phyloP scores from a whole-genome alignment of 2,329 filamentous ascomycete genomes.

The Talaromyces sp. region DNA sequence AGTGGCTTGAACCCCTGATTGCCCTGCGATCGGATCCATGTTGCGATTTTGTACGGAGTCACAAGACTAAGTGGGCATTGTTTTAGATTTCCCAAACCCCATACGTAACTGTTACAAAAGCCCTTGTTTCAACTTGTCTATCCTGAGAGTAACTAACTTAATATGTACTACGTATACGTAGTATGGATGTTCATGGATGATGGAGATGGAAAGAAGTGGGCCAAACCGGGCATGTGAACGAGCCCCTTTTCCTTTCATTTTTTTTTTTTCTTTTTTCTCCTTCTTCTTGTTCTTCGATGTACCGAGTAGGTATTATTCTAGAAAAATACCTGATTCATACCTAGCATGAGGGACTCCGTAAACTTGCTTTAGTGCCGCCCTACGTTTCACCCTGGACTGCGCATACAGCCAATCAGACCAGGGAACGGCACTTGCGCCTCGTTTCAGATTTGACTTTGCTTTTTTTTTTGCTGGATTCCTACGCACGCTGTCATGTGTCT shows the following conservation, averaged over 20 bases:
- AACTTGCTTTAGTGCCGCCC: slow-evolving; percentile 3
- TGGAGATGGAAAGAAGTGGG: neutral
- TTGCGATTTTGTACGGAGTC: neutral
- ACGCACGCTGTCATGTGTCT: too few species aligned
- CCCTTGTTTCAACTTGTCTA: neutral
- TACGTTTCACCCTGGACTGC: slow-evolving; percentile 7
- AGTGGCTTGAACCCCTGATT: slow-evolving; percentile 1
- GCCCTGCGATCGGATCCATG: neutral
- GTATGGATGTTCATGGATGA: neutral
- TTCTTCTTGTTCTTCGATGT: neutral
- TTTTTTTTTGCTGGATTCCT: neutral
- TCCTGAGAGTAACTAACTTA: too few species aligned
- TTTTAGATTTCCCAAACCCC: neutral
- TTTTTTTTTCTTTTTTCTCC: too few species aligned
- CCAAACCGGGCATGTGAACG: neutral
- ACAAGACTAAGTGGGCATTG: neutral
- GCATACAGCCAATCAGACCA: neutral
- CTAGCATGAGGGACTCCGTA: neutral
- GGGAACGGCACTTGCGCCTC: neutral
- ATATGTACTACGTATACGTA: neutral
- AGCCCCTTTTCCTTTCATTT: neutral
- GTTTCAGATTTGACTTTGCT: slow-evolving; percentile 8
- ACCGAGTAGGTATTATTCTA: neutral
- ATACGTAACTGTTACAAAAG: neutral
- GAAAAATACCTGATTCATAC: slow-evolving; percentile 13